Evolutionary conservation across 179 eudicot species (phyloP), one percentile per base, ranked within the genome.

Genomic region (Actinidia polygama): DNA sequence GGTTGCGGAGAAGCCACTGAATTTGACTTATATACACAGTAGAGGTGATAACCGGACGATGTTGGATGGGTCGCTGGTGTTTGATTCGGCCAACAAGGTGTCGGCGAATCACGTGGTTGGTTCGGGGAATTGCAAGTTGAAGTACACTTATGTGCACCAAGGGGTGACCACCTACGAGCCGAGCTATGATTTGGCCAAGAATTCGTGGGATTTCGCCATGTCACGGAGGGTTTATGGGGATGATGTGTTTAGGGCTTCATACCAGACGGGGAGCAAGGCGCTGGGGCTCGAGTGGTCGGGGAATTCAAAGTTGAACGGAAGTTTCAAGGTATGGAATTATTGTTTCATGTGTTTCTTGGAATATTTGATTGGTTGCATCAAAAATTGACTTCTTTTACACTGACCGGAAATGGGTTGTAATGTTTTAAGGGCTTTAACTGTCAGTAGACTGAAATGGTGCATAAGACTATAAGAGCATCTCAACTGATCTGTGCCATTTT

Each of bases 151-250:
- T 75, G 76, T 89, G 80, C 94, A 93, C 30, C 81, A 83, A 16
- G 94, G 94, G 67, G 73, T 79, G 62, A 90, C 92, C 47, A 87
- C 92, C 1, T 89, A 93, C 24, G 96, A 93, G 84, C 98, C 93
- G 12, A 84, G 85, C 84, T 94, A 90, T 67, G 96, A 94, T 85
- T 82, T 88, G 74, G 89, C 85, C 2, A 89, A 90, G 88, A 87
- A 91, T 85, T 81, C 94, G 3, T 94, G 98, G 98, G 98, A 93
- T 88, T 93, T 94, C n/a, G 90, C 90, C 4, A 75, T 93, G 62
- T 86, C 96, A 0, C 85, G 92, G 83, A 89, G 68, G 90, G 90
- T 94, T 86, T 90, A 86, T 80, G 93, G 90, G 4, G 89, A 90
- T 75, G 90, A 94, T 82, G 85, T 93, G 71, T 64, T 93, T 53